Percentiles rank a stretch among this genome's conserved stretches.
Conservation (phyloP, 208 protist species). For the Trypanosoma platydactyli region DNA sequence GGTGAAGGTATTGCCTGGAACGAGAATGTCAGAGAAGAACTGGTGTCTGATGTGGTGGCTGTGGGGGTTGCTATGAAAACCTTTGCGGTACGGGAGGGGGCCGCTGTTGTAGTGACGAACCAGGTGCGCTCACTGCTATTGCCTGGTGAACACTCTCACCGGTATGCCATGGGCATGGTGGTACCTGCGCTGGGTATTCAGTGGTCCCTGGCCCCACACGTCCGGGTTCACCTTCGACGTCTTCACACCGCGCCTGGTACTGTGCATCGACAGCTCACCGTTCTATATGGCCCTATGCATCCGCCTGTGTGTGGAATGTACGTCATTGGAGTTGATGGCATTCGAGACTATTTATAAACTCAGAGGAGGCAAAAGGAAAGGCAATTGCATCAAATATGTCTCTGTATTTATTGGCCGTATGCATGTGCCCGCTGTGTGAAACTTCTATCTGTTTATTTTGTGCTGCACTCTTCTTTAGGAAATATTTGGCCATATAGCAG, state of each 20-base stretch:
- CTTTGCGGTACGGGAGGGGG: slow-evolving; percentile 37
- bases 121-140: slow-evolving; percentile 39
- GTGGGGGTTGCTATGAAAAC: slow-evolving; percentile 39
- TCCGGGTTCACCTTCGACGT: slow-evolving; percentile 46
- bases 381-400: slow-evolving; percentile 2
- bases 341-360: slow-evolving; percentile 26
- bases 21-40: neutral
- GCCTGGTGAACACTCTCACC: neutral
- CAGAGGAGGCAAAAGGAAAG: neutral
- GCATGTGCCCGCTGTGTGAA: neutral
- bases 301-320: slow-evolving; percentile 38
- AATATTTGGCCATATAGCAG: slow-evolving; percentile 4
- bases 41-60: slow-evolving; percentile 17
- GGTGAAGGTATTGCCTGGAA: neutral
- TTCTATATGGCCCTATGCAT: slow-evolving; percentile 39
- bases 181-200: slow-evolving; percentile 56
- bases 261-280: slow-evolving; percentile 37
- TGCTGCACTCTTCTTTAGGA: slow-evolving; percentile 8
- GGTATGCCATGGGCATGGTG: slow-evolving; percentile 9
- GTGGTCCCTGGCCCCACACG: slow-evolving; percentile 49
- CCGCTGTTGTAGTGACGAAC: slow-evolving; percentile 60
- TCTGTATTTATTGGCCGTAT: neutral
- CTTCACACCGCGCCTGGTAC: neutral
- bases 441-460: slow-evolving; percentile 1
- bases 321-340: slow-evolving; percentile 44